Evolutionary conservation across 352 stramenopile species (phyloP).

Genomic region (Phytophthora sansomeana): DNA sequence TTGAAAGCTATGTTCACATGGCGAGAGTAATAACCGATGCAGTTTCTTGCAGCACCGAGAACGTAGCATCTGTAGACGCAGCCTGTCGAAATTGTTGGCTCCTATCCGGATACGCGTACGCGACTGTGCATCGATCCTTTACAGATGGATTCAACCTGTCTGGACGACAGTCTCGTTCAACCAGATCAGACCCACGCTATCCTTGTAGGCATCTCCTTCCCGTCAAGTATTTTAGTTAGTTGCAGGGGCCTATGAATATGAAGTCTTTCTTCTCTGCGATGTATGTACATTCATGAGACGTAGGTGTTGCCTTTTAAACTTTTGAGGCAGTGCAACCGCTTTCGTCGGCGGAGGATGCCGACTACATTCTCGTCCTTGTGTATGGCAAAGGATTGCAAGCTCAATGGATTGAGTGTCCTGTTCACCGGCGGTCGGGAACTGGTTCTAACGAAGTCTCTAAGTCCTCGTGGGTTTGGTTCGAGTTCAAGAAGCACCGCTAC

Average conservation of each 20-base stretch:
- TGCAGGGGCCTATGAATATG: not conserved
- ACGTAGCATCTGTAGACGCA: not conserved
- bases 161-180: not conserved
- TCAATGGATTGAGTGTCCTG: slow-evolving; percentile 49
- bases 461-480: slow-evolving; percentile 58
- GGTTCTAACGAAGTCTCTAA: not conserved
- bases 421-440: slow-evolving; percentile 19
- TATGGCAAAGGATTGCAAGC: slow-evolving; percentile 49
- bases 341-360: slow-evolving; percentile 39
- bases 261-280: not conserved
- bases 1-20: too few species aligned
- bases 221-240: not conserved
- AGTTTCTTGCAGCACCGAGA: not conserved
- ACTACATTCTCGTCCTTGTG: slow-evolving; percentile 60
- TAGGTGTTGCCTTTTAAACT: not conserved
- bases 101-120: not conserved
- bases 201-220: not conserved
- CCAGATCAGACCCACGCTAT: not conserved
- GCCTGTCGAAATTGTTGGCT: not conserved
- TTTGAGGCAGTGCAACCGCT: slow-evolving; percentile 6
- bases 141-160: slow-evolving; percentile 11
- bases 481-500: slow-evolving; percentile 81
- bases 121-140: slow-evolving; percentile 1
- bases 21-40: not conserved
- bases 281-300: slow-evolving; percentile 2